Conservation (phyloP, 257 asterid genomes). For the Salvia miltiorrhiza region DNA sequence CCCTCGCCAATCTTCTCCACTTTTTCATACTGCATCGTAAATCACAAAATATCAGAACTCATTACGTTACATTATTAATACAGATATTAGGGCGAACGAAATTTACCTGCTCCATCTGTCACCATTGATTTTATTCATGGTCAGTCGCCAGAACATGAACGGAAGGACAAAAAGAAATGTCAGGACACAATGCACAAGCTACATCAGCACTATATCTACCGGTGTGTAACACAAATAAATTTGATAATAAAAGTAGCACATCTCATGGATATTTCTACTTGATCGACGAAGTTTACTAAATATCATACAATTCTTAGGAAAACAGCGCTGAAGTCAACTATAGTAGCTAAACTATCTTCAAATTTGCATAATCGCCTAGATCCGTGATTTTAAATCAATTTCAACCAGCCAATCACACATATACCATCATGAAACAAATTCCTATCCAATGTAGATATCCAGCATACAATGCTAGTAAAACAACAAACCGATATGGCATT, state of each 20-base stretch:
- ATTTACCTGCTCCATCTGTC: slow-evolving; percentile 85
- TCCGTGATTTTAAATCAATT: neutral
- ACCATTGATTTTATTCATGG: slow-evolving; percentile 25
- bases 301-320: neutral
- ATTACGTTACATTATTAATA: neutral
- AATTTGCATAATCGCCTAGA: neutral
- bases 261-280: neutral
- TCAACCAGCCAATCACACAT: slow-evolving; percentile 7
- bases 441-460: neutral
- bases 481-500: neutral
- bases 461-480: slow-evolving; percentile 2
- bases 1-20: slow-evolving; percentile 99
- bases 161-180: slow-evolving; percentile 9
- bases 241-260: slow-evolving; percentile 4
- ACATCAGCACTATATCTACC: neutral
- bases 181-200: slow-evolving; percentile 4
- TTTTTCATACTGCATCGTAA: slow-evolving; percentile 67
- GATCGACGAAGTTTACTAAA: neutral
- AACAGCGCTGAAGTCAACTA: neutral
- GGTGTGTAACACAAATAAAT: slow-evolving; percentile 4
- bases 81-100: neutral
- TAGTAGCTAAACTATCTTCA: neutral
- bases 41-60: slow-evolving; percentile 21
- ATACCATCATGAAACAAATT: neutral
- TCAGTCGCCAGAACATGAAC: neutral